A percentile compares a stretch with the other conserved stretches of the same genome.
Evolutionary conservation across 2,329 filamentous ascomycete genomes (phyloP).

Genomic region (Neopestalotiopsis rosae): DNA sequence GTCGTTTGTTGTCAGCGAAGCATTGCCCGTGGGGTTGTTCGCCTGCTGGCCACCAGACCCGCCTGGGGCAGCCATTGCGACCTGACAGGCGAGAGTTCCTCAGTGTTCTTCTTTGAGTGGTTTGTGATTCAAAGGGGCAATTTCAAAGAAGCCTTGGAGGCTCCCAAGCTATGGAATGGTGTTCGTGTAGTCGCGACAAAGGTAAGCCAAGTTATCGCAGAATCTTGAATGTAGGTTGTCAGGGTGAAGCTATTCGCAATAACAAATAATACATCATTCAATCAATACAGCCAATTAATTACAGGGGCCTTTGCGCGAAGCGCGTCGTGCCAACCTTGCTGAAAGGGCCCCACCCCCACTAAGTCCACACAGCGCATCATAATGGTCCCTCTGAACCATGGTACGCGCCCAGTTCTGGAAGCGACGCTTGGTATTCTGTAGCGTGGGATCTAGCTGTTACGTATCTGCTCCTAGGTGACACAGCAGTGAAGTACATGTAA

Average conservation of each 20-base stretch:
- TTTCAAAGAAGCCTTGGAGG: not conserved
- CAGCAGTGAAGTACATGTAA: too few species aligned
- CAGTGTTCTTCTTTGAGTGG: not conserved
- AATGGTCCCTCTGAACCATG: not conserved
- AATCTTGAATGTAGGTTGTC: not conserved
- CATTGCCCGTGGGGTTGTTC: not conserved
- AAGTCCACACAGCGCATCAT: not conserved
- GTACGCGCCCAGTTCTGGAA: not conserved
- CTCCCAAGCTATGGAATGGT: not conserved
- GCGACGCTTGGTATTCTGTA: not conserved
- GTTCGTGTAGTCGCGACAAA: not conserved
- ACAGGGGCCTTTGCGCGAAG: constrained; percentile 3
- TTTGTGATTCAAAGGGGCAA: not conserved
- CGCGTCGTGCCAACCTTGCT: constrained; percentile 1
- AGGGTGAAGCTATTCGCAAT: constrained; percentile 15
- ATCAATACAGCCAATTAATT: not conserved
- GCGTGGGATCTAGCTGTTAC: too few species aligned
- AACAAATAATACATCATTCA: not conserved
- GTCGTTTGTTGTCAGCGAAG: constrained; percentile 18
- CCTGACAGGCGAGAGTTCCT: too few species aligned
- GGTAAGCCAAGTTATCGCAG: not conserved
- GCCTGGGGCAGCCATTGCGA: constrained; percentile 13
- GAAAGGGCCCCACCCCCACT: not conserved
- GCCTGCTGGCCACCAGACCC: not conserved
- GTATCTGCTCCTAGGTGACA: too few species aligned